phyloP scores from a whole-genome alignment of 805 yeast genomes.

The Nadsonia fulvescens region DNA sequence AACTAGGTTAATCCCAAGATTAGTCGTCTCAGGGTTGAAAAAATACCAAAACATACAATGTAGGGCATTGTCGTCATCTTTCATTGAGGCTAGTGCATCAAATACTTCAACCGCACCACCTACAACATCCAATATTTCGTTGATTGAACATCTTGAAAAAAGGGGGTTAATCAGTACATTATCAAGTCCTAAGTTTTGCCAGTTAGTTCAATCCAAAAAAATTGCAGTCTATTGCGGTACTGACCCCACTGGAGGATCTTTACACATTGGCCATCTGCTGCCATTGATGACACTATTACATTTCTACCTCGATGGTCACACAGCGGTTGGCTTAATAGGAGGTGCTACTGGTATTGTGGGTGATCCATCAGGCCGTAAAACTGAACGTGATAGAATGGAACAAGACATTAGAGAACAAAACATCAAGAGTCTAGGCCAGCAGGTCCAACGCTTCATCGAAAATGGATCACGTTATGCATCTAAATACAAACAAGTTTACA shows the following conservation, averaged over 20 bases:
- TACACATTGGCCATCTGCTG: constrained; percentile 79
- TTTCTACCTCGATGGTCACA: constrained; percentile 70
- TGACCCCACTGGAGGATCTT: constrained; percentile 81
- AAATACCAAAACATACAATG: too few species aligned
- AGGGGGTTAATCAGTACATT: too few species aligned
- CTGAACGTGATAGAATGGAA: constrained; percentile 53
- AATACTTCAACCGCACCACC: too few species aligned
- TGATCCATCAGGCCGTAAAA: constrained; percentile 82
- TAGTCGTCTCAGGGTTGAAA: too few species aligned
- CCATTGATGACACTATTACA: constrained; percentile 78
- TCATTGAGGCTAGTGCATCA: too few species aligned
- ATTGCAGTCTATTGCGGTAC: constrained; percentile 79
- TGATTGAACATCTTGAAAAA: constrained; percentile 9
- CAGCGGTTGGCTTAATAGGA: constrained; percentile 55
- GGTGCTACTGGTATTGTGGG: constrained; percentile 89
- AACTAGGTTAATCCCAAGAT: too few species aligned
- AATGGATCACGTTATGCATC: constrained; percentile 2
- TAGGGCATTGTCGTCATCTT: too few species aligned
- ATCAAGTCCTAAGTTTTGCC: too few species aligned
- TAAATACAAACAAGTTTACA: constrained; percentile 28
- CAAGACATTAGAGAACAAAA: constrained; percentile 34
- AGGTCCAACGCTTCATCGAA: constrained; percentile 31
- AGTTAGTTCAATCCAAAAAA: too few species aligned
- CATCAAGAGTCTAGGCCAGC: constrained; percentile 30
- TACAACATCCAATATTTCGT: too few species aligned